Evolutionary conservation across 345 rosid genomes (phyloP).

Genomic region (Arabidopsis suecica): DNA sequence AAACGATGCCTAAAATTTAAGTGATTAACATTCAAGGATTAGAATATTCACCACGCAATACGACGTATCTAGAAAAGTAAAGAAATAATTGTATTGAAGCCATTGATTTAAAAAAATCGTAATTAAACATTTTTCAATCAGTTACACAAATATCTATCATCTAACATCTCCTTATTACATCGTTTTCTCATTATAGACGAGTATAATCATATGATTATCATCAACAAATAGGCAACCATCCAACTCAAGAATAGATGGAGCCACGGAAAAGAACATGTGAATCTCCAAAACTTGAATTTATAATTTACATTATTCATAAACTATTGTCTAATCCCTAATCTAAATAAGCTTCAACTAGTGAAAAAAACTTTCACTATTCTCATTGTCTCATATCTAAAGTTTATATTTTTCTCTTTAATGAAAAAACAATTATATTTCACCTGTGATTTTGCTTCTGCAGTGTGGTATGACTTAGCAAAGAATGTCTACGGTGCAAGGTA

Average conservation of each 20-base stretch:
- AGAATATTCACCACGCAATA: neutral
- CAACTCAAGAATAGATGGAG: neutral
- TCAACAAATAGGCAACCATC: neutral
- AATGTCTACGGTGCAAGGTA: too few relatives aligned
- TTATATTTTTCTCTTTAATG: constrained; percentile 1
- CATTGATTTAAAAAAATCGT: neutral
- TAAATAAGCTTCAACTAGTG: constrained; percentile 8
- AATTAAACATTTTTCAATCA: constrained; percentile 2
- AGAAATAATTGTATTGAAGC: constrained; percentile 1
- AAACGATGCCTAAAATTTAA: neutral
- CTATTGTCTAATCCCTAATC: neutral
- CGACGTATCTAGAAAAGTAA: neutral
- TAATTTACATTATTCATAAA: neutral
- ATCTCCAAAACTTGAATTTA: neutral
- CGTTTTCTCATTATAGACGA: neutral
- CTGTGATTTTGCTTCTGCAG: too few relatives aligned
- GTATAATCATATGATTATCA: neutral
- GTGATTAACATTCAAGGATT: neutral
- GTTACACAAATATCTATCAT: neutral
- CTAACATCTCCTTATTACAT: neutral
- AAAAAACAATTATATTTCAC: constrained; percentile 1
- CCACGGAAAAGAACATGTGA: neutral
- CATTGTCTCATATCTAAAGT: constrained; percentile 1
- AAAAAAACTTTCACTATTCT: constrained; percentile 2
- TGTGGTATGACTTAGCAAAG: too few relatives aligned